Evolutionary conservation across 305 asterid species (phyloP).

Genomic region (Lippia alba): DNA sequence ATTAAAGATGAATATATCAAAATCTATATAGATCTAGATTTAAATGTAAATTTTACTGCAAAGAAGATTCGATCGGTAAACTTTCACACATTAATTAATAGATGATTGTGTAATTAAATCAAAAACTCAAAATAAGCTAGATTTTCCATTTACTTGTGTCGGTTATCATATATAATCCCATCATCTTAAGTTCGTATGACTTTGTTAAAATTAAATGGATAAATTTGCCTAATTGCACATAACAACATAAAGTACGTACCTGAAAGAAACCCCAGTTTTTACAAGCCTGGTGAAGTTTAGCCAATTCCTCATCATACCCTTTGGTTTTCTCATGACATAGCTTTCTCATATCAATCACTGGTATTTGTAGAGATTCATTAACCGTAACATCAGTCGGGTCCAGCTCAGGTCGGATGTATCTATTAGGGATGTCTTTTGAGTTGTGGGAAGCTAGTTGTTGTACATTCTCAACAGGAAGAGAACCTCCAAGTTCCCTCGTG

Average conservation of each 20-base stretch:
- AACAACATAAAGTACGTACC: conserved; percentile 25
- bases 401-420: conserved; percentile 26
- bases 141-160: too few relatives aligned
- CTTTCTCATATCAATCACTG: conserved; percentile 32
- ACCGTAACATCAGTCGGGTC: conserved; percentile 2
- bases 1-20: too few relatives aligned
- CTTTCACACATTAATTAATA: too few relatives aligned
- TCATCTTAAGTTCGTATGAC: too few relatives aligned
- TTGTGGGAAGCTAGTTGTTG: conserved; percentile 30
- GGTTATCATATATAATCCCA: too few relatives aligned
- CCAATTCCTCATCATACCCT: conserved; percentile 26
- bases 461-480: conserved; percentile 37
- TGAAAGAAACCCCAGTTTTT: conserved; percentile 42
- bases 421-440: conserved; percentile 25
- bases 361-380: conserved; percentile 31
- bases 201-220: too few relatives aligned
- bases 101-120: too few relatives aligned
- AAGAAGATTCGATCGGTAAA: too few relatives aligned
- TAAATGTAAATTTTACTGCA: too few relatives aligned
- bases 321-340: conserved; percentile 13
- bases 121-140: too few relatives aligned
- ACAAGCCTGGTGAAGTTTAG: conserved; percentile 35
- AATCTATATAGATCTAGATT: too few relatives aligned
- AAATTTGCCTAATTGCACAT: too few relatives aligned
- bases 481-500: conserved; percentile 30